phyloP scores from a whole-genome alignment of 768 basidiomycete genomes.

The Kockovaella imperatae region DNA sequence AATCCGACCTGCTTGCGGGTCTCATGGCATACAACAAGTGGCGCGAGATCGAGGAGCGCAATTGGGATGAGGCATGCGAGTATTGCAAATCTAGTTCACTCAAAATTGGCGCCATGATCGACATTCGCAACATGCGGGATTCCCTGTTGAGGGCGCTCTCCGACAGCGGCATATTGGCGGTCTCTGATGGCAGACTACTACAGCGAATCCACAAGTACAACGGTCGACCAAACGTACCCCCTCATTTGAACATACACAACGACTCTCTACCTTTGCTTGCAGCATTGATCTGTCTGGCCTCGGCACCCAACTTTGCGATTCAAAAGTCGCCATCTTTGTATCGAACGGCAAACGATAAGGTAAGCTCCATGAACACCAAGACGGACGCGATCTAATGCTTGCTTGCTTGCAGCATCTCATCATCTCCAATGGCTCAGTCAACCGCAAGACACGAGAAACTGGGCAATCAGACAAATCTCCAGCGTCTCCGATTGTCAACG shows the following conservation, averaged over 20 bases:
- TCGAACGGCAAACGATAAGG: slow-evolving; percentile 77
- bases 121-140: slow-evolving; percentile 25
- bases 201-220: slow-evolving; percentile 10
- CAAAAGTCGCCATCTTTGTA: slow-evolving; percentile 55
- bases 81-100: slow-evolving; percentile 65
- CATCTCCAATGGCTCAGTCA: slow-evolving; percentile 82
- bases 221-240: slow-evolving; percentile 27
- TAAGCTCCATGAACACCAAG: slow-evolving; percentile 39
- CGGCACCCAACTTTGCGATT: slow-evolving; percentile 82
- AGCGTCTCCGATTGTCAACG: neutral
- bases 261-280: slow-evolving; percentile 59
- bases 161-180: slow-evolving; percentile 70
- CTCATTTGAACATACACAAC: slow-evolving; percentile 39
- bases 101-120: no score
- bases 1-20: slow-evolving; percentile 73
- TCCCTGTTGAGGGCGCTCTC: slow-evolving; percentile 71
- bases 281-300: slow-evolving; percentile 73
- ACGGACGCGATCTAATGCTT: neutral
- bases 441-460: slow-evolving; percentile 44
- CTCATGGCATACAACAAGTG: slow-evolving; percentile 75
- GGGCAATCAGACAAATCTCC: no score
- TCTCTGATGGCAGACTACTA: slow-evolving; percentile 60
- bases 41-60: slow-evolving; percentile 61
- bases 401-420: slow-evolving; percentile 52
- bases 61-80: slow-evolving; percentile 60